Conservation (phyloP, 768 basidiomycete genomes). For the Suillus clintonianus region DNA sequence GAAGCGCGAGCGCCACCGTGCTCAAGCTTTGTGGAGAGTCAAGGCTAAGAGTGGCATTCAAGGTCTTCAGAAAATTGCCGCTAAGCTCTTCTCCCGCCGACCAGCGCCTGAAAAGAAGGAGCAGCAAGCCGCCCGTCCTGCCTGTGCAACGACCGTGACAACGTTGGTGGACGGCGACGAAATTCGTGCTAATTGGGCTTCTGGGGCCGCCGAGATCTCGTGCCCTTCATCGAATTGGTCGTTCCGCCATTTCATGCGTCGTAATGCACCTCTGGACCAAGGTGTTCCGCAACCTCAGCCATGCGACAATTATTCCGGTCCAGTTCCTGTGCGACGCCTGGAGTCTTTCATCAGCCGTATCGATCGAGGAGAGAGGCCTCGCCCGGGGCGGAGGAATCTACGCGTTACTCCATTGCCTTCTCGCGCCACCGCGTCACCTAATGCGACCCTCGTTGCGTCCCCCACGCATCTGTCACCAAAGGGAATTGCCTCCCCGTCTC, state of each 20-base stretch:
- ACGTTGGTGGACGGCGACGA: not conserved
- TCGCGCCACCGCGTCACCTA: not conserved
- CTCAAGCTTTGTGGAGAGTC: not conserved
- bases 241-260: not conserved
- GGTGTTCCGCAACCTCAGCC: not conserved
- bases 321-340: not conserved
- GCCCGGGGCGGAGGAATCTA: not conserved
- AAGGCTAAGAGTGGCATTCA: constrained; percentile 1
- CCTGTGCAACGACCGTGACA: not conserved
- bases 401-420: not conserved
- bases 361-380: not conserved
- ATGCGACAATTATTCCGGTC: not conserved
- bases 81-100: not conserved
- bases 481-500: not conserved
- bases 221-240: not conserved
- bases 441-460: constrained; percentile 6
- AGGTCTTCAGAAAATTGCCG: not conserved
- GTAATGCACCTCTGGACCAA: not conserved
- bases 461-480: not conserved
- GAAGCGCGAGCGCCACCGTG: not conserved
- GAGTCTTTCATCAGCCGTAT: not conserved
- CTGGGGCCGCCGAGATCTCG: not conserved
- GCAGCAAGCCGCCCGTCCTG: not conserved
- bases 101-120: not conserved
- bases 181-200: not conserved